Evolutionary conservation across 805 yeast species (phyloP), one percentile per base, ranked within the genome.

Genomic region (Tetrapisispora nanseiensis): DNA sequence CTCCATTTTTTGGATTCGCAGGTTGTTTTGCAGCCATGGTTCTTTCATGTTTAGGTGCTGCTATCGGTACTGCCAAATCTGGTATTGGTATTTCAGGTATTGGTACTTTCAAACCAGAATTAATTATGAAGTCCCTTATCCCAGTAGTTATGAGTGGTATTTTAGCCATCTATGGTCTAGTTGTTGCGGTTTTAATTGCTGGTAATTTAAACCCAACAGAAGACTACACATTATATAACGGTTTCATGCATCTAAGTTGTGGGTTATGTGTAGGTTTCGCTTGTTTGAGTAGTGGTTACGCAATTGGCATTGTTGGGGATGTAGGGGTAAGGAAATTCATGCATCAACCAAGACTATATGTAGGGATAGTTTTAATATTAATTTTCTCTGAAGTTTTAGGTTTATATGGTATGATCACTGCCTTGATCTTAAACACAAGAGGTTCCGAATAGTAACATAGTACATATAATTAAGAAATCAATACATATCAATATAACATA

Each of bases 101-200:
- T 51, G 97, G 97, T 71, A 83, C 95, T 37, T 92, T 90, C 69
- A 84, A 85, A 62, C 99, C 99, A 11, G 98, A 92, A 58, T 71
- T 92, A 57, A 87, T 92, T 57, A 92, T 92, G 97, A 85, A 82
- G 65, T 82, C 92, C 7, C 71, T 92, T 39, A 89, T 92, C 53
- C 99, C 99, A 15, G 99, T 92, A 37, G 95, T 92, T 50, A 87
- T 92, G 95, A 80, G 92, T 49, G 99, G 99, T 77, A 92, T 92
- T 58, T 70, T 92, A 46, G 87, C 97, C 10, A 96, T 92, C 40
- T 92, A 92, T 63, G 99, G 99, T 3, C 73, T 92, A 40, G 99
- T 92, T 19, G 99, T 92, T 37, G 83, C 95, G 15, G 98, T 92
- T 33, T 72, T 92, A 55, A 90, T 92, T 55, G 96, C 98, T 21